Percentiles rank a stretch among this genome's conserved stretches.
Conservation (phyloP, 1,139 yeast species). For the Debaryomyces subglobosus region DNA sequence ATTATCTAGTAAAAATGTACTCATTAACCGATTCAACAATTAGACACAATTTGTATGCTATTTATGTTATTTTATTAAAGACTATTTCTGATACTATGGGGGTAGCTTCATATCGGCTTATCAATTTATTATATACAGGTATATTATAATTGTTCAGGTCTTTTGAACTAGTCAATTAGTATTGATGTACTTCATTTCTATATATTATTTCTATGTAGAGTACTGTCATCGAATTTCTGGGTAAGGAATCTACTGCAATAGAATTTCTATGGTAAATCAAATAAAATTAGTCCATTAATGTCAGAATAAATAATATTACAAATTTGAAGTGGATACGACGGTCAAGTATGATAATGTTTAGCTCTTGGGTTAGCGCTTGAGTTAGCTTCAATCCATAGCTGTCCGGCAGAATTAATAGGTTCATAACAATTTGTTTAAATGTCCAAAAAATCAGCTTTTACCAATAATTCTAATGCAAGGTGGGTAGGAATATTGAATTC, state of each 20-base stretch:
- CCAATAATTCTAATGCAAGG: conserved; percentile 85
- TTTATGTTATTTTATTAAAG: neutral
- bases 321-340: neutral
- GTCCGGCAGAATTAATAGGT: neutral
- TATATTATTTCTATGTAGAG: neutral
- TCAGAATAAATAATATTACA: neutral
- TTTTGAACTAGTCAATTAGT: neutral
- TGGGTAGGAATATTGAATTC: conserved; percentile 93
- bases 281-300: neutral
- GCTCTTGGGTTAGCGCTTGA: too few relatives aligned
- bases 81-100: neutral
- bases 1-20: conserved; percentile 30
- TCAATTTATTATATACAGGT: neutral
- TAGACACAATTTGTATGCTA: neutral
- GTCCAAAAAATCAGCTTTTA: conserved; percentile 89
- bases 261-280: neutral
- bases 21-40: conserved; percentile 10
- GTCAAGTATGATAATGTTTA: neutral
- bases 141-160: neutral
- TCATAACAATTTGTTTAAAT: conserved; percentile 28
- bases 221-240: neutral
- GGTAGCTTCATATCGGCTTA: neutral
- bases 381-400: neutral
- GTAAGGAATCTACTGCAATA: neutral
- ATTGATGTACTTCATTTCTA: neutral